Evolutionary conservation across 192 early-diverging fungal species (phyloP).

Genomic region (Rhizophagus sp.): DNA sequence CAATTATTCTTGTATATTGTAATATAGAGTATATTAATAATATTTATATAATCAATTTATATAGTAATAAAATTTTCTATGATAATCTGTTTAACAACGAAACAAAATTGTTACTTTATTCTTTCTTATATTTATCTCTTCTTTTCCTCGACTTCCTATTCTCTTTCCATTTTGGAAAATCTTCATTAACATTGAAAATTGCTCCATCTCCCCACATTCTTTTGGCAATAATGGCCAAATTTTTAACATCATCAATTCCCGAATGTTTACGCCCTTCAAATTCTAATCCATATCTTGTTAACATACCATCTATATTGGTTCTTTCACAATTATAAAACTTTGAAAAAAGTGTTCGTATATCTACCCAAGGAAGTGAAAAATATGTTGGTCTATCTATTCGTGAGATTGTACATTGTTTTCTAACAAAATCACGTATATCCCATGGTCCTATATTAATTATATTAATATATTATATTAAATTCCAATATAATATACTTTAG

Average conservation of each 20-base stretch:
- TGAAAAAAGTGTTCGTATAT: constrained; percentile 61
- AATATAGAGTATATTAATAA: too few species aligned
- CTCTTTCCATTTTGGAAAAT: too few species aligned
- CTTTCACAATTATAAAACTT: constrained; percentile 50
- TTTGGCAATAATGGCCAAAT: constrained; percentile 71
- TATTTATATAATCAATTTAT: too few species aligned
- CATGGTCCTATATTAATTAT: constrained; percentile 61
- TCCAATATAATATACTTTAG: too few species aligned
- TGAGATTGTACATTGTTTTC: constrained; percentile 67
- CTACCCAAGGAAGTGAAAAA: constrained; percentile 61
- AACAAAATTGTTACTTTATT: too few species aligned
- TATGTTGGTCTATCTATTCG: constrained; percentile 60
- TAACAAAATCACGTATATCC: constrained; percentile 84
- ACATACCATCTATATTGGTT: constrained; percentile 67
- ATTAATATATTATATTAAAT: neutral
- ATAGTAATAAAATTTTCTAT: too few species aligned
- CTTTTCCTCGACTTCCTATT: too few species aligned
- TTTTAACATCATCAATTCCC: constrained; percentile 81
- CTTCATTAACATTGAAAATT: neutral
- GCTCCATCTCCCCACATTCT: constrained; percentile 42
- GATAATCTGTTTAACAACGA: too few species aligned
- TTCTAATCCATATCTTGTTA: constrained; percentile 53
- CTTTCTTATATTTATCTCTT: too few species aligned
- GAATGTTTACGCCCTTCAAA: constrained; percentile 79
- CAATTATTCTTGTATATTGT: too few species aligned